A percentile compares a stretch with the other conserved stretches of the same genome.
Evolutionary conservation across 164 flowering plant species (phyloP).

Genomic region (Vitis riparia): DNA sequence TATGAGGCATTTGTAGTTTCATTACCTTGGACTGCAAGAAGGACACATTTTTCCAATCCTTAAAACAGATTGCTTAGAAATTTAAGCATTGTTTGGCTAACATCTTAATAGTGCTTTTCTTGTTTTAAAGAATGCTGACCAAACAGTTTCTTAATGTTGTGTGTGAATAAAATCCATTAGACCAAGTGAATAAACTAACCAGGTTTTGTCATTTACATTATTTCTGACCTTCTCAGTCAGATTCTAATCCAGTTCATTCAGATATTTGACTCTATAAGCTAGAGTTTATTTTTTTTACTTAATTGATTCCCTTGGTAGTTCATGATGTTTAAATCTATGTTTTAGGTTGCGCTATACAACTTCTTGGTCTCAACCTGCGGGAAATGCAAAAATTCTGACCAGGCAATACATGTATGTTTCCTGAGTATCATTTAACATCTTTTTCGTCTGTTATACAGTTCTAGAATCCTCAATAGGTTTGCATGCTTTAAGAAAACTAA

Average conservation of each 20-base stretch:
- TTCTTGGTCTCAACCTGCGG: constrained; percentile 87
- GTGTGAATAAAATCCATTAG: too few species aligned
- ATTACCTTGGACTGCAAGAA: too few species aligned
- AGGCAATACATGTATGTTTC: constrained; percentile 60
- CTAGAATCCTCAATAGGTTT: not conserved
- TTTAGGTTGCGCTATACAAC: constrained; percentile 78
- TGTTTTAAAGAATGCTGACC: too few species aligned
- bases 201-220: not conserved
- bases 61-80: too few species aligned
- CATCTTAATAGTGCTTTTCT: too few species aligned
- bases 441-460: not conserved
- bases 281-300: not conserved
- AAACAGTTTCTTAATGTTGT: too few species aligned
- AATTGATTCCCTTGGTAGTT: not conserved
- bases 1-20: too few species aligned
- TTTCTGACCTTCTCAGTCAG: too few species aligned
- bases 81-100: too few species aligned
- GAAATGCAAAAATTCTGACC: constrained; percentile 68
- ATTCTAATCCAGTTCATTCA: not conserved
- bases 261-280: not conserved
- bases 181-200: not conserved
- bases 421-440: not conserved
- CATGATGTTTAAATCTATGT: constrained; percentile 8
- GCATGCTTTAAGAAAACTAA: not conserved
- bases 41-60: too few species aligned